phyloP scores from a whole-genome alignment of 805 yeast species.

The Priceomyces carsonii region DNA sequence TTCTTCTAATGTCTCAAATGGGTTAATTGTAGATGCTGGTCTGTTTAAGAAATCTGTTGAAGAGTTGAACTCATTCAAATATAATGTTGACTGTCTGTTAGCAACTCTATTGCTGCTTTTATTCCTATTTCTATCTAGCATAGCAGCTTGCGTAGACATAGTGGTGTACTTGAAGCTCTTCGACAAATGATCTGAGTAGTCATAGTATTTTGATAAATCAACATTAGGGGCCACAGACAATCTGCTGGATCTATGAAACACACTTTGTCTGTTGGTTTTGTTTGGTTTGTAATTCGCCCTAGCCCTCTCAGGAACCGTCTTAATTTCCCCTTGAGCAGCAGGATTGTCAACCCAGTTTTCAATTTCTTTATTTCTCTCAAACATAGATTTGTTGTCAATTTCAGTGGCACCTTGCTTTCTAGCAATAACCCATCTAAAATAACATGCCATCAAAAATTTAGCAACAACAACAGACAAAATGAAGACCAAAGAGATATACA shows the following conservation, averaged over 20 bases:
- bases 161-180: constrained; percentile 53
- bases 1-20: constrained; percentile 34
- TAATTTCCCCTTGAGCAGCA: constrained; percentile 51
- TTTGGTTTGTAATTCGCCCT: constrained; percentile 49
- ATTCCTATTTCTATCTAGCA: constrained; percentile 22
- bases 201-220: constrained; percentile 37
- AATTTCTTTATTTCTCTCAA: constrained; percentile 61
- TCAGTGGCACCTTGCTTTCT: constrained; percentile 77
- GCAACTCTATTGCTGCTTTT: constrained; percentile 12
- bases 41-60: constrained; percentile 36
- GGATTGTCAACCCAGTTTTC: constrained; percentile 84
- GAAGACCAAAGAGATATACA: constrained; percentile 78
- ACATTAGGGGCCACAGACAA: constrained; percentile 37
- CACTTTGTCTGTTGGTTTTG: constrained; percentile 40
- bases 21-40: constrained; percentile 28
- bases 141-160: constrained; percentile 64
- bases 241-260: constrained; percentile 37
- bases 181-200: constrained; percentile 32
- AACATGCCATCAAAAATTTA: constrained; percentile 84
- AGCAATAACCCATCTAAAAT: constrained; percentile 79
- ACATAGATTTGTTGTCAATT: constrained; percentile 59
- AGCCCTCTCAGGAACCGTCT: constrained; percentile 49
- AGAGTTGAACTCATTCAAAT: constrained; percentile 30
- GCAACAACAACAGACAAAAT: constrained; percentile 76
- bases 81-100: constrained; percentile 29